phyloP scores from a whole-genome alignment of 2,329 filamentous ascomycete species.

The Sporothrix dimorphospora region DNA sequence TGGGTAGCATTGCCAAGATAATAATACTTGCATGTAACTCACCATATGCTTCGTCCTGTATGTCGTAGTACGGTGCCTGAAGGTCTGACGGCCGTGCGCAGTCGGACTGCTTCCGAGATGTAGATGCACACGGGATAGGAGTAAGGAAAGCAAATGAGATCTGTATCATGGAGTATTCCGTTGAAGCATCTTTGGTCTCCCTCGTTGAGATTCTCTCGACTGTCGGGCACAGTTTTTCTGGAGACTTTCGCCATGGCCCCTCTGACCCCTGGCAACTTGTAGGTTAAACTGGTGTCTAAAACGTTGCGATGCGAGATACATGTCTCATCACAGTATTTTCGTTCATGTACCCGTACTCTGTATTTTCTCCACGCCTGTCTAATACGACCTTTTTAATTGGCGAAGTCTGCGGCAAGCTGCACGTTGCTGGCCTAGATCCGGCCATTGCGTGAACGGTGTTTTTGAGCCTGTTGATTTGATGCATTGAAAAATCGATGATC shows the following conservation, averaged over 20 bases:
- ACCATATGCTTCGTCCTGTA: background rate
- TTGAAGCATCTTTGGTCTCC: background rate
- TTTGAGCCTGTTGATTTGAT: background rate
- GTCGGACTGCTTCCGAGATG: slow-evolving; percentile 7
- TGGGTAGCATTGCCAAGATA: slow-evolving; percentile 2
- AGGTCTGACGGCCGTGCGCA: slow-evolving; percentile 10
- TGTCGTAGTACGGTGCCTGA: too few species aligned
- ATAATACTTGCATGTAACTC: background rate
- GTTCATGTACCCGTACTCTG: background rate
- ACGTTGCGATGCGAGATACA: slow-evolving; percentile 17
- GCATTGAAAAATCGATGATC: background rate
- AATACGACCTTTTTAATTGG: background rate
- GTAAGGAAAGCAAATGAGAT: background rate
- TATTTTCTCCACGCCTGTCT: background rate
- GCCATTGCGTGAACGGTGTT: background rate
- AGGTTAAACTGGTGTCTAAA: slow-evolving; percentile 5
- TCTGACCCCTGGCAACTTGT: background rate
- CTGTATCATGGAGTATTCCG: background rate
- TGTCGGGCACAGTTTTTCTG: background rate
- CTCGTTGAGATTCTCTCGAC: background rate
- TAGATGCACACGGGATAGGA: background rate
- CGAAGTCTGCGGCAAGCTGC: background rate
- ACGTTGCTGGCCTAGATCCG: background rate
- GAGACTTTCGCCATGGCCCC: too few species aligned
- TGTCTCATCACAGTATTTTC: slow-evolving; percentile 6